These are phyloP conservation scores for Hyphodiscus sp. DNA, from an alignment of 2,329 filamentous ascomycete species.

Conservation along the genomic window DNA sequence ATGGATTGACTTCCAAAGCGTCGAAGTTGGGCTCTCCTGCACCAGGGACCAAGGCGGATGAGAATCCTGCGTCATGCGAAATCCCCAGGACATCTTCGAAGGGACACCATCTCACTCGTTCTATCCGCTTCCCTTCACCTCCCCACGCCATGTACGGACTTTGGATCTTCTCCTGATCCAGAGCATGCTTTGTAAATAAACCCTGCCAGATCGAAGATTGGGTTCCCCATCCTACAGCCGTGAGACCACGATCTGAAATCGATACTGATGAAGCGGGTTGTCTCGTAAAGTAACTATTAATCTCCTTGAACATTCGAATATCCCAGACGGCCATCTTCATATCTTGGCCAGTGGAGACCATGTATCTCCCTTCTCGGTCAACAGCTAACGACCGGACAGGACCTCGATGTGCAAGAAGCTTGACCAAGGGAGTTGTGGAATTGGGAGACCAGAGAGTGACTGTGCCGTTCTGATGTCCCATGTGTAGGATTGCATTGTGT, in stretches of 20 bases:
- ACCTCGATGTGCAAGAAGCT: constrained; percentile 81
- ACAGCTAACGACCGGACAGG: constrained; percentile 81
- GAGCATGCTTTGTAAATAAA: constrained; percentile 67
- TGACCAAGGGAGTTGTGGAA: constrained; percentile 76
- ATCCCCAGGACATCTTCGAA: constrained; percentile 90
- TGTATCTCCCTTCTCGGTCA: constrained; percentile 87
- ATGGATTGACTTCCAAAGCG: constrained; percentile 87
- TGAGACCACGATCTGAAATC: constrained; percentile 83
- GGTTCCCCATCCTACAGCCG: constrained; percentile 87
- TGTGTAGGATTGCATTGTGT: constrained; percentile 84
- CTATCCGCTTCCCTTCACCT: constrained; percentile 73
- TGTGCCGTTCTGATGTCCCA: constrained; percentile 90
- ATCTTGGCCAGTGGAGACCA: constrained; percentile 90
- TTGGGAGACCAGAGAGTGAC: constrained; percentile 97
- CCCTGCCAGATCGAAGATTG: constrained; percentile 86
- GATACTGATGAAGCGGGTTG: constrained; percentile 76
- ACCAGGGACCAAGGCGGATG: constrained; percentile 82
- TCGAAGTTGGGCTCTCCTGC: constrained; percentile 98
- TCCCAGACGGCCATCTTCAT: constrained; percentile 94
- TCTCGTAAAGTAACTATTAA: constrained; percentile 80
- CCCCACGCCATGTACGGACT: constrained; percentile 93
- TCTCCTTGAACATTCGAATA: constrained; percentile 86
- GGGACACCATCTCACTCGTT: constrained; percentile 84
- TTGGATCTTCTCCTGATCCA: constrained; percentile 71
- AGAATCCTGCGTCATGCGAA: constrained; percentile 79